Evolutionary conservation across 176 grass and related monocot species (phyloP), one percentile per base, ranked within the genome.

Genomic region (bread wheat (Triticum aestivum)): DNA sequence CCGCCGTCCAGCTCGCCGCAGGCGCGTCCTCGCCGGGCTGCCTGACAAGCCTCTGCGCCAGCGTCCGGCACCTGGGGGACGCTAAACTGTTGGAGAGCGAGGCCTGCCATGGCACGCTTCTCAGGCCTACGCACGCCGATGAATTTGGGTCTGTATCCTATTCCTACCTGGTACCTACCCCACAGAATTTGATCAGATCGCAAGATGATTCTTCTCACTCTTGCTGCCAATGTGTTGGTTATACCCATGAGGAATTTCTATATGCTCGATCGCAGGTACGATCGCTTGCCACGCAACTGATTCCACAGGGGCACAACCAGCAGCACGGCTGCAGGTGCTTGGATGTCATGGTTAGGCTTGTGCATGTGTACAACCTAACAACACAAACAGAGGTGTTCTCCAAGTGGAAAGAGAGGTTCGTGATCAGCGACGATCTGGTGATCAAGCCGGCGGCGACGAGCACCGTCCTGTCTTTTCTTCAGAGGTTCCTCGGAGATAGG

Each of bases 321-420:
- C 11, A 5, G 26, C 1, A 0, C 2, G 2, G 18, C 1, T 71
- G 68, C 68, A 71, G 35, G 68, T 71, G 68, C 8, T 11, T 1
- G 18, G 68, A 71, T 0, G 34, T 11, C 69, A 41, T 72, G 69
- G 35, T 20, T 72, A 72, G 69, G 37, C 10, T 72, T 10, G 34
- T 23, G 69, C 69, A 41, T 23, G 69, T 72, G 35, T 72, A 42
- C 69, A 11, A 42, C 69, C 3, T 7, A 72, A 13, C 69, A 41
- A 1, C 69, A 41, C 69, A 2, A 1, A 7, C 20, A 1, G 35
- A 42, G 69, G 37, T 72, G 1, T 72, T 72, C 20, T 41, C 32
- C 35, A 72, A 72, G 8, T 72, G 69, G 69, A 72, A 72, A 72
- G 35, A 72, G 39, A 20, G 37, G 4, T 72, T 72, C n/a, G 37